Base-by-base conservation (phyloP, 2,329 filamentous ascomycete genomes). In the Aurifilum marmelostoma region DNA sequence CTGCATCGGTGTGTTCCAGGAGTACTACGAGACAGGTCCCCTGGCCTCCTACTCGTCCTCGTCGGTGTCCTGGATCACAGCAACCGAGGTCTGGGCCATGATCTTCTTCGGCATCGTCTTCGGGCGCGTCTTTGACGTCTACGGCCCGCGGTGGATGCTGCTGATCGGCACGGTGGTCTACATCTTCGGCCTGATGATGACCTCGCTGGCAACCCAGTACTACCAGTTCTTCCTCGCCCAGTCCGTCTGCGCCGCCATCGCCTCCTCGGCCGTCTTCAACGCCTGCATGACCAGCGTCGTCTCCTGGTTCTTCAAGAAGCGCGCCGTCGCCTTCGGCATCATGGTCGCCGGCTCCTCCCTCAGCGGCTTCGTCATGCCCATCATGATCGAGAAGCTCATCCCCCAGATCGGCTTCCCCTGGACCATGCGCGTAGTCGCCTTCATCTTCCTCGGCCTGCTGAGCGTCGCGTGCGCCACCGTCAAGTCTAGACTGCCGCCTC, bases 111-210 rank as follows among this genome's bases (percentile, higher is more conserved):
- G 84, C 56, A 73, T 71, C 16, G 32, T 69, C 0, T 76, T 89
- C 39, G 83, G 75, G 5, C 73, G 73, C 12, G 21, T 76, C 1
- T 90, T 84, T 73, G 89, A 91, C 74, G 83, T 81, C 71, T 86
- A 87, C 73, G 89, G 89, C 0, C 86, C 88, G 1, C 82, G 83
- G 58, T 84, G 80, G 69, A 79, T 91, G 3, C 77, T 89, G 1
- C 59, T 85, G 12, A 71, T 79, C 54, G 87, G 87, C 62, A 84
- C 83, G 1, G 75, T 88, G 52, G 74, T 87, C 61, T 84, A 87
- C 73, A 78, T 88, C 39, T 84, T 90, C 67, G 84, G 85, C 5
- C 75, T 90, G 12, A 89, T 90, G 87, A 87, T 89, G 85, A 83
- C 85, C 1, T 85, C 83, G 50, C 78, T 90, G 24, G 75, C 74